Evolutionary conservation across 2,329 filamentous ascomycete genomes (phyloP).

Genomic region (Aciculosporium take): DNA sequence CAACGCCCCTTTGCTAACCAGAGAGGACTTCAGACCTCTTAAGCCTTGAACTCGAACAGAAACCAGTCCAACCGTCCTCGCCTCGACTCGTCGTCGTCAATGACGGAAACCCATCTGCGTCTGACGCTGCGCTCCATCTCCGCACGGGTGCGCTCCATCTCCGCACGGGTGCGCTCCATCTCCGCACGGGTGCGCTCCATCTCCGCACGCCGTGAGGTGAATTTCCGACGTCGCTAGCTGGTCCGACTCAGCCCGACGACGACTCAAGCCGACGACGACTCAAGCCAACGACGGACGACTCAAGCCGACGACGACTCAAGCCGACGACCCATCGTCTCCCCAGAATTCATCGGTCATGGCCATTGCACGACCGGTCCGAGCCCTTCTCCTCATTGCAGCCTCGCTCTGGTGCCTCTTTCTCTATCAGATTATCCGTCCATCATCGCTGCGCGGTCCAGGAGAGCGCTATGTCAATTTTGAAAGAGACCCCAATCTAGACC

Average conservation of each 20-base stretch:
- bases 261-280: no score
- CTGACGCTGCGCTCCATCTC: neutral
- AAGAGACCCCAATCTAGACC: slow-evolving; percentile 73
- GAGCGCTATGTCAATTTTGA: slow-evolving; percentile 43
- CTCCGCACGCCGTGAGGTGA: neutral
- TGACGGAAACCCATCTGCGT: neutral
- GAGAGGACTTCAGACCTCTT: no score
- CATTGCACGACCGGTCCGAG: slow-evolving; percentile 70
- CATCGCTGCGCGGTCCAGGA: slow-evolving; percentile 29
- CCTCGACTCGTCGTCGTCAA: neutral
- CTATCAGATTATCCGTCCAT: slow-evolving; percentile 55
- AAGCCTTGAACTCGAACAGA: neutral
- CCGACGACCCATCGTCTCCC: neutral
- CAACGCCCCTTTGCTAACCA: no score
- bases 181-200: neutral
- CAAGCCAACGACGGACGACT: no score
- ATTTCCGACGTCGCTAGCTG: neutral
- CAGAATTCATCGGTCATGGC: slow-evolving; percentile 44
- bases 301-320: no score
- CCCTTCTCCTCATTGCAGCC: slow-evolving; percentile 57
- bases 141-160: no score
- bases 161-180: no score
- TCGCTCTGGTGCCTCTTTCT: slow-evolving; percentile 67
- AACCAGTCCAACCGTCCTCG: no score
- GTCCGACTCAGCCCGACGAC: no score